These are phyloP conservation scores for Chlorella sp. DNA, from an alignment of 139 green algal species.

Conservation along the genomic window DNA sequence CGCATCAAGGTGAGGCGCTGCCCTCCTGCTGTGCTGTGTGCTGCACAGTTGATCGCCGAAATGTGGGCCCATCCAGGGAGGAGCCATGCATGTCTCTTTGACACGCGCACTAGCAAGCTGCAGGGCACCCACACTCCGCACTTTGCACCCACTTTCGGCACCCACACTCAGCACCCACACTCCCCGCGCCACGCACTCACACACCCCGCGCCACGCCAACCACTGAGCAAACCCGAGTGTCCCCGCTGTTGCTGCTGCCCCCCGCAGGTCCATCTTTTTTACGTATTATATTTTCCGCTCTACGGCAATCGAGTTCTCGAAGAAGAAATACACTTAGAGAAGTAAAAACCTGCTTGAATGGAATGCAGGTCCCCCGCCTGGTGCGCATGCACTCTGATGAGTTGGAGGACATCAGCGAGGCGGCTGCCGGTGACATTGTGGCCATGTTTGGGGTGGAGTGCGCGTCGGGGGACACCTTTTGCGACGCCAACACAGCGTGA, in stretches of 20 bases:
- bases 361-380: slow-evolving; percentile 85
- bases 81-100: too few species aligned
- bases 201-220: neutral
- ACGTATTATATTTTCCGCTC: too few species aligned
- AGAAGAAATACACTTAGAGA: neutral
- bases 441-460: slow-evolving; percentile 99
- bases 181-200: neutral
- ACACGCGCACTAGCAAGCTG: neutral
- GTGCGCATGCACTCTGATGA: slow-evolving; percentile 94
- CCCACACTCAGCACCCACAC: neutral
- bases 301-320: too few species aligned
- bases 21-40: neutral
- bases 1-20: slow-evolving; percentile 56
- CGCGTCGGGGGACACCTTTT: slow-evolving; percentile 95
- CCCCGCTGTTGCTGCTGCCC: neutral
- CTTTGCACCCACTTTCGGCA: too few species aligned
- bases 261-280: neutral
- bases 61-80: too few species aligned
- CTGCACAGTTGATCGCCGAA: neutral
- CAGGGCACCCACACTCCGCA: neutral
- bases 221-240: neutral
- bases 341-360: neutral
- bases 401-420: slow-evolving; percentile 88
- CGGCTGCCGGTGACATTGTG: slow-evolving; percentile 94
- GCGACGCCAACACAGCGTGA: slow-evolving; percentile 64